phyloP scores from a whole-genome alignment of 2,329 filamentous ascomycete species.

The Botryotinia convoluta region DNA sequence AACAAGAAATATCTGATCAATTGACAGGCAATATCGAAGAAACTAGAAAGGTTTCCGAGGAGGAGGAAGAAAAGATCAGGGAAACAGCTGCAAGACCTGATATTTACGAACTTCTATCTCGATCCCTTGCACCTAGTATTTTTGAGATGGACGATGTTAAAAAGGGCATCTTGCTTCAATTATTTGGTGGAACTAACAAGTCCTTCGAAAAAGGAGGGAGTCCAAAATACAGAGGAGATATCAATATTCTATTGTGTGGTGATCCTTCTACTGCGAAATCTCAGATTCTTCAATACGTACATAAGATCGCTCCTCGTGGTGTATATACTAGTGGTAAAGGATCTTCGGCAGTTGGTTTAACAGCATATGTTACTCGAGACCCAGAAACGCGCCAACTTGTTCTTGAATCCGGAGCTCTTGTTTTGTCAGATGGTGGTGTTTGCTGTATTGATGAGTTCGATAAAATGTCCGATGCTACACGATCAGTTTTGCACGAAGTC shows the following conservation, averaged over 20 bases:
- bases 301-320: slow-evolving; percentile 92
- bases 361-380: slow-evolving; percentile 73
- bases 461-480: slow-evolving; percentile 74
- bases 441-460: slow-evolving; percentile 80
- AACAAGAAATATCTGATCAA: slow-evolving; percentile 64
- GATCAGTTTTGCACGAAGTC: slow-evolving; percentile 74
- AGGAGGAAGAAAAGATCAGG: slow-evolving; percentile 87
- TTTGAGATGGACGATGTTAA: slow-evolving; percentile 99
- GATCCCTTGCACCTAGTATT: slow-evolving; percentile 89
- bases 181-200: slow-evolving; percentile 98
- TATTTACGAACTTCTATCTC: slow-evolving; percentile 87
- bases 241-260: slow-evolving; percentile 94
- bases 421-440: slow-evolving; percentile 71
- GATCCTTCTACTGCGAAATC: slow-evolving; percentile 97
- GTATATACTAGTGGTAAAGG: slow-evolving; percentile 76
- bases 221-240: slow-evolving; percentile 93
- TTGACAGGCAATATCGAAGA: slow-evolving; percentile 73
- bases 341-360: slow-evolving; percentile 72
- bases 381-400: slow-evolving; percentile 72
- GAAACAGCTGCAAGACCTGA: slow-evolving; percentile 76
- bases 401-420: slow-evolving; percentile 70
- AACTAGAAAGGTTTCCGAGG: slow-evolving; percentile 74
- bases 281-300: slow-evolving; percentile 88
- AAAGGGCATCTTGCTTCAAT: slow-evolving; percentile 93
- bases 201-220: slow-evolving; percentile 94